Conservation (phyloP, 306 rosid species). For the Acacia acuminata region DNA sequence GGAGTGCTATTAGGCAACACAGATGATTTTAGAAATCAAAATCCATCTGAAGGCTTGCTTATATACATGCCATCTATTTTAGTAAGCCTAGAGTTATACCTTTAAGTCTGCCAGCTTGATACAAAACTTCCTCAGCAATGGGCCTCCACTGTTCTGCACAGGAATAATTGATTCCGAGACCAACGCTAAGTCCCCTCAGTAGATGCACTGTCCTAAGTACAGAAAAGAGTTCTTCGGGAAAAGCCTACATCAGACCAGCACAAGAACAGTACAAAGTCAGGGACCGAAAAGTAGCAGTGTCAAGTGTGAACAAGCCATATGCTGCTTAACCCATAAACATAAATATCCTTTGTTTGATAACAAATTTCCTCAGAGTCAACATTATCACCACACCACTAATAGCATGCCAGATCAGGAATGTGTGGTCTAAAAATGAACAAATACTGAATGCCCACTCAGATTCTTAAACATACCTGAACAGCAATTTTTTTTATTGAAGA, state of each 20-base stretch:
- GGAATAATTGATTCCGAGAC: slow-evolving; percentile 92
- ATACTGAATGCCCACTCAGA: slow-evolving; percentile 8
- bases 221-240: slow-evolving; percentile 96
- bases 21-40: slow-evolving; percentile 2
- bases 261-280: slow-evolving; percentile 12
- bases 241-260: slow-evolving; percentile 54
- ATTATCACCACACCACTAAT: neutral
- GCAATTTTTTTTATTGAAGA: slow-evolving; percentile 87
- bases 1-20: neutral
- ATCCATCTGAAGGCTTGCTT: slow-evolving; percentile 4
- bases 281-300: slow-evolving; percentile 18
- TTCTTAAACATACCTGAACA: slow-evolving; percentile 57
- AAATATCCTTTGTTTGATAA: neutral
- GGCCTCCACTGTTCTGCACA: slow-evolving; percentile 98
- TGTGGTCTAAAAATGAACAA: slow-evolving; percentile 7
- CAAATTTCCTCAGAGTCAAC: slow-evolving; percentile 2
- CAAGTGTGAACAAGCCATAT: slow-evolving; percentile 21
- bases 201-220: slow-evolving; percentile 91
- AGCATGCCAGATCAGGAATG: slow-evolving; percentile 11
- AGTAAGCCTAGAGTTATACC: slow-evolving; percentile 50
- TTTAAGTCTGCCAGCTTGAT: slow-evolving; percentile 67
- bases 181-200: slow-evolving; percentile 93
- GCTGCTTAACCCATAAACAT: slow-evolving; percentile 9
- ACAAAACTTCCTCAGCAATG: slow-evolving; percentile 87
- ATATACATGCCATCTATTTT: slow-evolving; percentile 19